Conservation (phyloP, 106 monocot species). For the Phalaenopsis aphrodite region DNA sequence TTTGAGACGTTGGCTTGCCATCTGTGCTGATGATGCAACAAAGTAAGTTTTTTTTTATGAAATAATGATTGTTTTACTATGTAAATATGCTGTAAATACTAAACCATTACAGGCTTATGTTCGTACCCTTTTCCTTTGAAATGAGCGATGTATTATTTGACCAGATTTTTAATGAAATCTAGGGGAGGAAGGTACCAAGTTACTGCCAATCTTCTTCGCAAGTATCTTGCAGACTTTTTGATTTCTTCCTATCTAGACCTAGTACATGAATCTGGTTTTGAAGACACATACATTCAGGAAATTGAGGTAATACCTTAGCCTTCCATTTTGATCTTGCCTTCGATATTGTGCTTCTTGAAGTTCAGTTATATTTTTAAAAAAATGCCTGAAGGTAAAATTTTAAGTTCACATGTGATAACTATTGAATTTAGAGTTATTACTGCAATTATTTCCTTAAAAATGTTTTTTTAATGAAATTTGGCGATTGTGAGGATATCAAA, state of each 20-base stretch:
- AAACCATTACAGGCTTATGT: background rate
- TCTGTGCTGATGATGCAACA: conserved; percentile 66
- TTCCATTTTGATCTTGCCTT: background rate
- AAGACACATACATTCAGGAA: conserved; percentile 72
- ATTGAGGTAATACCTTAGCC: conserved; percentile 61
- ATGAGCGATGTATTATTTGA: background rate
- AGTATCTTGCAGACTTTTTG: conserved; percentile 91
- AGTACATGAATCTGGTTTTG: conserved; percentile 78
- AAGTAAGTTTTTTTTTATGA: conserved; percentile 37
- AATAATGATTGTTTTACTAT: background rate
- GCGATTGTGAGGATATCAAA: too few species aligned
- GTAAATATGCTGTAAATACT: background rate
- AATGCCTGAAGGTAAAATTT: too few species aligned
- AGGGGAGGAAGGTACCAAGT: conserved; percentile 63
- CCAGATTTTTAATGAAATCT: conserved; percentile 13
- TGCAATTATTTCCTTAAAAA: too few species aligned
- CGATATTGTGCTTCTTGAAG: background rate
- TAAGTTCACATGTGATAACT: too few species aligned
- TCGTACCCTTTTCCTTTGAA: background rate
- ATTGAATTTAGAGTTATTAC: too few species aligned
- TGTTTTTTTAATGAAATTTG: too few species aligned
- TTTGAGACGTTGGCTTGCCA: conserved; percentile 72
- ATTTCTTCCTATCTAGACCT: conserved; percentile 76
- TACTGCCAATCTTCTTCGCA: conserved; percentile 63
- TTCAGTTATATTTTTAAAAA: too few species aligned